These are phyloP conservation scores for Ophiocordyceps unilateralis DNA, from an alignment of 2,329 filamentous ascomycete species.

Conservation along the genomic window DNA sequence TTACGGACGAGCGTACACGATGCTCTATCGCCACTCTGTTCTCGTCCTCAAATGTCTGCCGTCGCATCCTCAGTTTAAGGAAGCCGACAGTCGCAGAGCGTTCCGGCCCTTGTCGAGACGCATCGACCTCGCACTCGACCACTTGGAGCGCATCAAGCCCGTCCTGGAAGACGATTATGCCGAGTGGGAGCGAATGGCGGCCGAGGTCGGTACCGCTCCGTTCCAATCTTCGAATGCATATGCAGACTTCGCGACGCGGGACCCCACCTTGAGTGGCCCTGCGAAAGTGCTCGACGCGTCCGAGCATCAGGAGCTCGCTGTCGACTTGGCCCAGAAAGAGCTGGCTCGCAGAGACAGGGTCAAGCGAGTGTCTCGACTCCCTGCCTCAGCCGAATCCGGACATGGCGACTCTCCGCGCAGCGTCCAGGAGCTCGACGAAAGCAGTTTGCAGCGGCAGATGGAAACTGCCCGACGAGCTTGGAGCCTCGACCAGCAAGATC, in stretches of 20 bases:
- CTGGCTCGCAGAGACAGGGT: constrained; percentile 48
- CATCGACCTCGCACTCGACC: constrained; percentile 41
- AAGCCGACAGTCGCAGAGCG: constrained; percentile 44
- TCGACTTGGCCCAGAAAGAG: constrained; percentile 59
- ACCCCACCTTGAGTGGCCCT: constrained; percentile 42
- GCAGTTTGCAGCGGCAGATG: constrained; percentile 32
- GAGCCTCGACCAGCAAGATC: constrained; percentile 11
- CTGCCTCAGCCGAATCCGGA: constrained; percentile 9
- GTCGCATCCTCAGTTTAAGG: constrained; percentile 58
- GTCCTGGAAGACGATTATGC: constrained; percentile 55
- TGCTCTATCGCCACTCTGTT: constrained; percentile 76
- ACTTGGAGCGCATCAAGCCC: constrained; percentile 65
- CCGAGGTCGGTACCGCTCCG: constrained; percentile 10
- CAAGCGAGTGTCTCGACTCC: constrained; percentile 37
- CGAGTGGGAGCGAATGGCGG: constrained; percentile 41
- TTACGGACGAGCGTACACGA: constrained; percentile 72
- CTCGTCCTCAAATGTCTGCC: constrained; percentile 65
- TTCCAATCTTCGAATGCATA: constrained; percentile 16
- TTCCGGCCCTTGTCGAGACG: constrained; percentile 35
- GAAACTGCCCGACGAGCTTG: constrained; percentile 31
- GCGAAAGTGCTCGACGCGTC: constrained; percentile 48
- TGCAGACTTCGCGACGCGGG: constrained; percentile 31
- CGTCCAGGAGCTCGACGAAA: constrained; percentile 15
- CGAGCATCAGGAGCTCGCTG: constrained; percentile 58
- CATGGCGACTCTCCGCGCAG: too few species aligned